Base-by-base conservation (phyloP, 2,329 filamentous ascomycete species). In the Phialophora chinensis region DNA sequence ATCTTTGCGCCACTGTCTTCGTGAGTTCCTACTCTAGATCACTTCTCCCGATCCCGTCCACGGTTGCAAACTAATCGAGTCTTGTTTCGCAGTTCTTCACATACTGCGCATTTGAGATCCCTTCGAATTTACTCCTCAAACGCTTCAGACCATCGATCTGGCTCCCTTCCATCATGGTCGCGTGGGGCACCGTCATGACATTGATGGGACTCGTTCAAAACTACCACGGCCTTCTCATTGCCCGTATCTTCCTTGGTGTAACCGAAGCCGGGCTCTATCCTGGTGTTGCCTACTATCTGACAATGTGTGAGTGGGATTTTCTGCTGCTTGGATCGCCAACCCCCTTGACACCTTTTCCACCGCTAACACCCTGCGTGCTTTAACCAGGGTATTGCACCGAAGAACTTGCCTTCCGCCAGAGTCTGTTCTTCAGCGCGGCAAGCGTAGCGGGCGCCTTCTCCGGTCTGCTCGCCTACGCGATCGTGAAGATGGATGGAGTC, bases 101-200 rank as follows among this genome's bases (percentile, higher is more conserved):
- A 0, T 91, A 91, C 76, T 80, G 88, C 70, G 69, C 88, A 56
- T 75, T 75, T 31, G 87, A 90, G 72, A 76, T 90, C 11, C 88
- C 88, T 1, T 87, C 85, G 68, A 90, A 90, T 71, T 77, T 90
- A 0, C 79, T 90, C 10, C 77, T 90, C 60, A 89, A 89, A 72
- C 60, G 63, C 49, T 42, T 69, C 25, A 49, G 66, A 17, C 69
- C 69, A n/a, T 66, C 65, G 0, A 35, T 68, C 23, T 70, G 69
- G 73, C 59, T 79, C 27, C 76, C 76, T 1, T 68, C 66, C 11
- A 73, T 75, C 17, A 76, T 76, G 73, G 65, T 79, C 11, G 75
- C 74, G 4, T 84, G 81, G 82, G 82, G 53, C 0, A 75, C 80
- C 58, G 80, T 84, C 1, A 80, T 82, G 63, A 84, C 82, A 0